phyloP scores from a whole-genome alignment of 2,329 filamentous ascomycete genomes.

The Fusarium scirpi region DNA sequence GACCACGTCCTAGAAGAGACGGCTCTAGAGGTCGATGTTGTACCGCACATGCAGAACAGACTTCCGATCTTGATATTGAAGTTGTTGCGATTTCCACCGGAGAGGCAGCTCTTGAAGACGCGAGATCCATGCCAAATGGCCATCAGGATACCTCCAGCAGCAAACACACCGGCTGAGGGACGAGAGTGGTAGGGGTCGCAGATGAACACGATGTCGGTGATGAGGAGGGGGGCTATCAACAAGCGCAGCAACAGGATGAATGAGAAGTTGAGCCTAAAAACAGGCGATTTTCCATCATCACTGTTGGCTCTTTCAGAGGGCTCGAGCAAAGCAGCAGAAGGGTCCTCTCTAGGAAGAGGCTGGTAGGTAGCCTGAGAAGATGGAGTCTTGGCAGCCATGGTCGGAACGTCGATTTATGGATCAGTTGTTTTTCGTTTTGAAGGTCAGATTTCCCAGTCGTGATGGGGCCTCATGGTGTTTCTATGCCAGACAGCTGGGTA shows the following conservation, averaged over 20 bases:
- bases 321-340: slow-evolving; percentile 28
- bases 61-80: slow-evolving; percentile 43
- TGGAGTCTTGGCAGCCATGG: slow-evolving; percentile 35
- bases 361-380: slow-evolving; percentile 22
- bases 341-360: slow-evolving; percentile 36
- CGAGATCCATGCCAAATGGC: slow-evolving; percentile 27
- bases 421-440: neutral
- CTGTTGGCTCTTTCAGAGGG: slow-evolving; percentile 14
- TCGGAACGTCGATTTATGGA: neutral
- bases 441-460: neutral
- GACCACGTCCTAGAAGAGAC: neutral
- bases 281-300: slow-evolving; percentile 24
- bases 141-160: slow-evolving; percentile 24
- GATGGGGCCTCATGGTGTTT: neutral
- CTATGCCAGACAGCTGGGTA: slow-evolving; percentile 7
- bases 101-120: slow-evolving; percentile 17
- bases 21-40: neutral
- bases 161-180: slow-evolving; percentile 22
- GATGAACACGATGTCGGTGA: slow-evolving; percentile 33
- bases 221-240: slow-evolving; percentile 24
- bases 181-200: neutral
- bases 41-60: slow-evolving; percentile 38
- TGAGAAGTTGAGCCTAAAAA: slow-evolving; percentile 33
- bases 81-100: slow-evolving; percentile 20
- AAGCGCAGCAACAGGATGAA: slow-evolving; percentile 32